phyloP scores from a whole-genome alignment of 495 filamentous ascomycete genomes.

The Daldinia childiae region DNA sequence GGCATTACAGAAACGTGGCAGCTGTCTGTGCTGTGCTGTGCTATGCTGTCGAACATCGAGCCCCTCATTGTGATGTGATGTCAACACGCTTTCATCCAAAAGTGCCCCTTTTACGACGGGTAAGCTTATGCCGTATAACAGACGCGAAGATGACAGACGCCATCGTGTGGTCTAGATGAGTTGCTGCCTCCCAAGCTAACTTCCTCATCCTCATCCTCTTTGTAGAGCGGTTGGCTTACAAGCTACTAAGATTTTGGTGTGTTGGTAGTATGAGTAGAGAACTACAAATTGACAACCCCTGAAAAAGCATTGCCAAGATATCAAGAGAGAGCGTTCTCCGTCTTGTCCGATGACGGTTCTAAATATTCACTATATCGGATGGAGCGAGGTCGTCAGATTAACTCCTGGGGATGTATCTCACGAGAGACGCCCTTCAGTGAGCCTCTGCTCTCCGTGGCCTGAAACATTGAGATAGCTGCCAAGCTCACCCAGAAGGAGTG shows the following conservation, averaged over 20 bases:
- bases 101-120: background rate
- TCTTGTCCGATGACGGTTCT: background rate
- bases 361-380: constrained; percentile 15
- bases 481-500: constrained; percentile 1
- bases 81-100: background rate
- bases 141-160: background rate
- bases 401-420: constrained; percentile 16
- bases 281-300: background rate
- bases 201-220: background rate
- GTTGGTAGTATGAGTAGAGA: constrained; percentile 13
- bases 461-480: constrained; percentile 9
- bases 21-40: background rate
- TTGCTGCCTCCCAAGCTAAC: background rate
- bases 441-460: background rate
- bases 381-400: constrained; percentile 8
- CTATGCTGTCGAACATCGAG: background rate
- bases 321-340: background rate
- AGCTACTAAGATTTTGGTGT: background rate
- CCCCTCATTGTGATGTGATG: background rate
- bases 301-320: constrained; percentile 17
- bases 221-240: background rate
- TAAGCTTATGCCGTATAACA: background rate
- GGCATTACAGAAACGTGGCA: constrained; percentile 17
- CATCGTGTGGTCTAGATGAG: background rate
- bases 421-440: constrained; percentile 10